Base-by-base conservation (phyloP, 2,329 filamentous ascomycete genomes). In the Verticillium alfalfae region DNA sequence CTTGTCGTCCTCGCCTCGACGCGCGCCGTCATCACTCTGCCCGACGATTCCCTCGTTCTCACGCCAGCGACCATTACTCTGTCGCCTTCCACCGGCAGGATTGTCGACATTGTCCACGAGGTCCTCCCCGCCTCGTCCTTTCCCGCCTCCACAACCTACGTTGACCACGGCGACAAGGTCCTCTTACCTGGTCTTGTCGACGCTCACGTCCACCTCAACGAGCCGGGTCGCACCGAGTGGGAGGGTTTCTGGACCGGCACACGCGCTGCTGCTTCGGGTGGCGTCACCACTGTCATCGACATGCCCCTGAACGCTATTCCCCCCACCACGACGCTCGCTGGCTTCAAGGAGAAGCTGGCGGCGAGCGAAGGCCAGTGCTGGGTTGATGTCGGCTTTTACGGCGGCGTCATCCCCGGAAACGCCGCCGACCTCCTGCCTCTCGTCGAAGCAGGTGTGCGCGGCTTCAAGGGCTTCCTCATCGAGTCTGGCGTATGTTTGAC, bases 311-410 rank as follows among this genome's bases (percentile, higher is more conserved):
- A 99, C 77, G 93, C 94, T 57, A 96, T 99, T 60, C 95, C 95
- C 39, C 95, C 95, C 0, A 99, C 95, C 0, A 98, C 94, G 10
- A 98, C 94, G 0, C 83, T 98, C 3, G 80, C 82, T 18, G 92
- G 90, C 7, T 84, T 99, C 67, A 82, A 89, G 64, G 90, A 92
- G 79, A 99, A 99, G 81, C 81, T 97, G 56, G 84, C 85, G 34
- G 95, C 95, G 31, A 92, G 92, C 49, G 77, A 85, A 64, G 92
- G 91, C 38, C 90, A 98, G 77, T 97, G 94, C 77, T 99, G 94
- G 94, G 92, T 98, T 34, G 95, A 98, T 70, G 93, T 98, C n/a
- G 95, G 93, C 36, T 98, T 99, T 76, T 98, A 98, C 72, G 95
- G 95, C 34, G 95, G 95, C 37, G 87, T 98, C 45, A 88, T 99